Base-by-base conservation (phyloP, 768 basidiomycete genomes). In the Russula olivacea region DNA sequence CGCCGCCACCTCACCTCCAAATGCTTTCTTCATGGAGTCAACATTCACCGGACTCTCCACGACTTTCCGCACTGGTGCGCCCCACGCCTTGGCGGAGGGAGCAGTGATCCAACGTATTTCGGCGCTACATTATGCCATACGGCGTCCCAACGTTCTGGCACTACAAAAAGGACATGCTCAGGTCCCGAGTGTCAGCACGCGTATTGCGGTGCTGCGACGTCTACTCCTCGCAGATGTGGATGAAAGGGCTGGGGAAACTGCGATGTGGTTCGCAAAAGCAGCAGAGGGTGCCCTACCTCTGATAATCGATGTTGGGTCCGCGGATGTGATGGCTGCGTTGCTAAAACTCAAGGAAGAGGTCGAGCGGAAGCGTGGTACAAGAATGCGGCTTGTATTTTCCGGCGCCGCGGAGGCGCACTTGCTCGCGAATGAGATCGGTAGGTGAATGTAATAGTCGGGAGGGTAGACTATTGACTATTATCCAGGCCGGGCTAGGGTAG, bases 281-380 rank as follows among this genome's bases (percentile, higher is more conserved):
- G 53, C 34, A 6, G 59, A 87, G 80, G 87, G 88, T 14, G 64
- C 74, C 21, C 70, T 86, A 0, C 83, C 87, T 0, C 75, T 94
- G 19, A 88, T 91, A 2, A 72, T 92, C 21, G 74, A 81, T 1
- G 85, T 84, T 15, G 77, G 86, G 61, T 88, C 80, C 68, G 89
- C 88, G 10, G 91, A 93, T 71, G 78, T 86, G 56, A 93, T 93
- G 70, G 83, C 88, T 0, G 81, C 83, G 0, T 73, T 93, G 15
- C 74, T 94, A 45, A 68, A 66, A 4, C 80, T 93, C 63, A 88
- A 86, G 71, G 68, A 68, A 11, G 80, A 85, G 55, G 78, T 81
- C 23, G 82, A 86, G 54, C 67, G 53, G 9, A 62, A 63, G n/a
- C 72, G 70, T 8, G 71, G 73, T 11, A 60, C 63, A 0, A 75